Base-by-base conservation (phyloP, 768 basidiomycete genomes). In the Obba rivulosa region DNA sequence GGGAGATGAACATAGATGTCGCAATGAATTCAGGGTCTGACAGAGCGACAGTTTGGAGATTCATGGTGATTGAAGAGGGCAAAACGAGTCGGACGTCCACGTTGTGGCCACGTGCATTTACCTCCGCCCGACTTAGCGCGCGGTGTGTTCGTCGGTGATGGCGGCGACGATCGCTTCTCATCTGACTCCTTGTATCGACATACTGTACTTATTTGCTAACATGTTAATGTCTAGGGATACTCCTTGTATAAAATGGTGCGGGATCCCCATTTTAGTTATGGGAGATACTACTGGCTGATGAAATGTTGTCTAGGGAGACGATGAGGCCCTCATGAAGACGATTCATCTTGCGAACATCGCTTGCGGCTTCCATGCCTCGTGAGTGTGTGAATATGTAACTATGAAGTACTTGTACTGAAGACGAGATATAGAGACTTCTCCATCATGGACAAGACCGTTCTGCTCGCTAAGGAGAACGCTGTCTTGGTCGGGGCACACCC, bases 361-460 rank as follows among this genome's bases (percentile, higher is more conserved):
- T 0, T 85, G 83, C 57, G 83, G 83, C 5, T 83, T 83, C 51
- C 84, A 85, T 57, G 82, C 79, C 18, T 79, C 78, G 78, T 81
- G 50, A 21, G 58, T 52, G 5, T 14, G 24, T 16, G 14, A 18
- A 8, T 4, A 22, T 17, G 23, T 41, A 7, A 9, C 21, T 25
- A 16, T 23, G 37, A 4, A 22, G 8, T 20, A 18, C 16, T 25
- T 34, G 9, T 13, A n/a, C 39, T 16, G 20, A 16, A 22, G 21
- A 20, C 23, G n/a, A 10, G 18, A n/a, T 39, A 37, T 18, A 79
- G 80, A 0, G 82, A 85, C 59, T 83, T 82, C 53, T 70, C 76
- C 0, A 73, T 83, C 42, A 86, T 87, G 83, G 70, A 78, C 52
- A 68, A 75, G 57, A 85, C 83, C 0, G 80, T 84, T 2, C 48